Evolutionary conservation across 805 yeast species (phyloP).

Genomic region (Metschnikowia peoriensis): DNA sequence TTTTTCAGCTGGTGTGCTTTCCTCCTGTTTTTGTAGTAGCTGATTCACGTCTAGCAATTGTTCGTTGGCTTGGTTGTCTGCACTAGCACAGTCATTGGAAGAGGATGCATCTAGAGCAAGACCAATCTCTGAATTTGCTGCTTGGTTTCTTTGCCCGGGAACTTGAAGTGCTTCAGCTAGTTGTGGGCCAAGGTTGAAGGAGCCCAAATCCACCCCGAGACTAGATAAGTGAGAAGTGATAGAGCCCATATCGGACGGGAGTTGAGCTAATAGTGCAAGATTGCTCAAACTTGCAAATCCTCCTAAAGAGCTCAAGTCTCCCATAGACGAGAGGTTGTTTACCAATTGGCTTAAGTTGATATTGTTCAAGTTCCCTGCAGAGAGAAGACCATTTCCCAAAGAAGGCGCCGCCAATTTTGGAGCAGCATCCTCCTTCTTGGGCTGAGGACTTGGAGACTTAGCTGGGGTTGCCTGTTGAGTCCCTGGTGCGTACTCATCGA

Average conservation of each 20-base stretch:
- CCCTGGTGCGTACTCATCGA: conserved; percentile 10
- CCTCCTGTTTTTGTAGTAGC: neutral
- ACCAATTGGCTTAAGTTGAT: conserved; percentile 43
- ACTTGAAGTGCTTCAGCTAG: neutral
- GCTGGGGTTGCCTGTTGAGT: conserved; percentile 26
- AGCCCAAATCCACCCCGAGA: conserved; percentile 8
- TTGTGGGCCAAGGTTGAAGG: conserved; percentile 1
- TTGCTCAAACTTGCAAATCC: conserved; percentile 39
- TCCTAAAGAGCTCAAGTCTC: conserved; percentile 35
- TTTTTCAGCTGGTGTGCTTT: neutral
- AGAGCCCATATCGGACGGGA: conserved; percentile 39
- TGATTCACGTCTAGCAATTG: conserved; percentile 1
- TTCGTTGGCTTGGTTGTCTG: neutral
- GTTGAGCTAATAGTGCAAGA: conserved; percentile 42
- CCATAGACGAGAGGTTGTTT: conserved; percentile 36
- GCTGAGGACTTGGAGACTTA: conserved; percentile 22
- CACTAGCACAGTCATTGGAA: neutral
- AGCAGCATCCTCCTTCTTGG: neutral
- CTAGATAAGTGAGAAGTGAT: conserved; percentile 25
- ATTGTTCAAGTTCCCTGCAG: conserved; percentile 40
- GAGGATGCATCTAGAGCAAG: neutral
- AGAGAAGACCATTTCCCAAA: conserved; percentile 17
- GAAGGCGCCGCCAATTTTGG: conserved; percentile 9
- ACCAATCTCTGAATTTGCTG: neutral
- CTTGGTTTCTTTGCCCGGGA: neutral